A percentile compares a stretch with the other conserved stretches of the same genome.
These are phyloP conservation scores for Fusarium abutilonis DNA, from an alignment of 2,329 filamentous ascomycete genomes.

Conservation along the genomic window DNA sequence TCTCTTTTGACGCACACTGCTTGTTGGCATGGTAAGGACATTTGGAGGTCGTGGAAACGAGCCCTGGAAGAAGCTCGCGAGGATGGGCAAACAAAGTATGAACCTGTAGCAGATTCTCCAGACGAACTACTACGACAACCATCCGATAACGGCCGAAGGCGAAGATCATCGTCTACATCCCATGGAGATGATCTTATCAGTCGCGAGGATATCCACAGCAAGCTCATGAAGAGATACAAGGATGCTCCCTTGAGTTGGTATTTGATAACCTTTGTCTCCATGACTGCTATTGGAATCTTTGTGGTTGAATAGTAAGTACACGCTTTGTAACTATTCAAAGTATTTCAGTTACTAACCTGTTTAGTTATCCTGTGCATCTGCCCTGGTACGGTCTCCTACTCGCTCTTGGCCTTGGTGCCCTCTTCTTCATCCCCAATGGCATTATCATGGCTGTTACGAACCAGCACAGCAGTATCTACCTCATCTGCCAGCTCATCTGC, in stretches of 20 bases:
- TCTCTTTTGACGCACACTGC: slow-evolving; percentile 82
- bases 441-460: slow-evolving; percentile 95
- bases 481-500: slow-evolving; percentile 87
- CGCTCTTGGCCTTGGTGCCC: slow-evolving; percentile 77
- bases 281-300: slow-evolving; percentile 83
- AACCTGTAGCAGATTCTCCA: slow-evolving; percentile 56
- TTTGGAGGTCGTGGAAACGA: slow-evolving; percentile 78
- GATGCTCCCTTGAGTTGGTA: slow-evolving; percentile 88
- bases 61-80: slow-evolving; percentile 71
- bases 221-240: slow-evolving; percentile 83
- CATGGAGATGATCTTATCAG: slow-evolving; percentile 67
- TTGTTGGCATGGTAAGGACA: slow-evolving; percentile 87
- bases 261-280: slow-evolving; percentile 75
- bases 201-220: slow-evolving; percentile 83
- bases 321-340: neutral
- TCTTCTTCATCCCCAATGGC: slow-evolving; percentile 89
- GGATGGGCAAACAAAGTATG: slow-evolving; percentile 61
- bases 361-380: slow-evolving; percentile 80
- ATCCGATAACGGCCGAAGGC: slow-evolving; percentile 30
- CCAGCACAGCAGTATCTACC: slow-evolving; percentile 85
- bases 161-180: slow-evolving; percentile 51
- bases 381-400: slow-evolving; percentile 89
- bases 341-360: slow-evolving; percentile 14
- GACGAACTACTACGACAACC: slow-evolving; percentile 29
- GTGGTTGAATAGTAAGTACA: slow-evolving; percentile 80